Percentiles rank a stretch among this genome's conserved stretches.
These are phyloP conservation scores for Cyberlindnera americana DNA, from an alignment of 805 yeast genomes.

Conservation along the genomic window DNA sequence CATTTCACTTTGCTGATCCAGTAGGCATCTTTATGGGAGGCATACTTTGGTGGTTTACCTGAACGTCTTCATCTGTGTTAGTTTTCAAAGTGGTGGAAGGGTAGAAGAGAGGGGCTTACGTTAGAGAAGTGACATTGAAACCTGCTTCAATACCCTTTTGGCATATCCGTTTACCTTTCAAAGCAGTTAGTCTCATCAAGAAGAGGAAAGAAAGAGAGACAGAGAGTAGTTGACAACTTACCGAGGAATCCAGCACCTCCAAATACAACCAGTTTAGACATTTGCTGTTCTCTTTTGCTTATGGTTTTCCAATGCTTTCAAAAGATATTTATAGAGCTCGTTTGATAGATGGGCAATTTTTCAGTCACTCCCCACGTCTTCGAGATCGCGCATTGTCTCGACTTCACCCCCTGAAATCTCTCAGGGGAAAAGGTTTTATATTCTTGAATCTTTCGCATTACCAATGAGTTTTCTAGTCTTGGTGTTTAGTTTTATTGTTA, in stretches of 20 bases:
- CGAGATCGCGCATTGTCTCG: no score
- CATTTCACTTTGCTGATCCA: conserved; percentile 64
- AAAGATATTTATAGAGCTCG: no score
- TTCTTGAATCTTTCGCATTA: no score
- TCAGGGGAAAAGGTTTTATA: no score
- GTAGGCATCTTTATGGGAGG: conserved; percentile 28
- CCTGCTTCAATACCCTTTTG: conserved; percentile 63
- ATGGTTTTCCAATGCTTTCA: no score
- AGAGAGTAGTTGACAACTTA: conserved; percentile 16
- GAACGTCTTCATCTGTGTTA: conserved; percentile 35
- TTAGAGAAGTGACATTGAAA: conserved; percentile 62
- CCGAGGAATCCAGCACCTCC: conserved; percentile 88
- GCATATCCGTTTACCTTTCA: conserved; percentile 59
- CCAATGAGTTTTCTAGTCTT: no score
- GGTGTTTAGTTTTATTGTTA: no score
- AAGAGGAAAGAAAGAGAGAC: background rate
- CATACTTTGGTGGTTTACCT: conserved; percentile 45
- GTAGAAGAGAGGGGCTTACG: conserved; percentile 28
- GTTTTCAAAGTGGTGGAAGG: background rate
- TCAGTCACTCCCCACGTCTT: no score
- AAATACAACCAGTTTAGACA: conserved; percentile 53
- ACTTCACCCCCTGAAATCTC: no score
- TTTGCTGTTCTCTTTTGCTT: conserved; percentile 7
- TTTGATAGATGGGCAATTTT: no score
- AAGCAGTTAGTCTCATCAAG: background rate